Evolutionary conservation across 306 rosid species (phyloP).

Genomic region (Corylus avellana): DNA sequence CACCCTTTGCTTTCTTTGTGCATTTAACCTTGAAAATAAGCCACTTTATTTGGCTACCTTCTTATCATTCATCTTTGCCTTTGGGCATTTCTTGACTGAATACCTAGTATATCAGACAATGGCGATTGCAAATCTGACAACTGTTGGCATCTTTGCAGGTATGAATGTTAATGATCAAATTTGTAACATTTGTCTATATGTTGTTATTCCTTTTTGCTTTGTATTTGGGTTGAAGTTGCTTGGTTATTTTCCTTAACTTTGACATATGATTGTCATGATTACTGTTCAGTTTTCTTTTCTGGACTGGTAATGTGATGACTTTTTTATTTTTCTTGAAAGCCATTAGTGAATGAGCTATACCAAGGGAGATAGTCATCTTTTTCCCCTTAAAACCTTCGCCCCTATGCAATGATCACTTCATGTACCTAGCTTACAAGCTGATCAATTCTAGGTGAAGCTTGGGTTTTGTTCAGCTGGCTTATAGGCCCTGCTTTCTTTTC

Average conservation of each 20-base stretch:
- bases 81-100: conserved; percentile 91
- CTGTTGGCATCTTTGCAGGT: conserved; percentile 92
- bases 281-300: not conserved
- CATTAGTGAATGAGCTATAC: not conserved
- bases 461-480: not conserved
- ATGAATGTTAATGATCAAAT: conserved; percentile 23
- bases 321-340: not conserved
- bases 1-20: conserved; percentile 91
- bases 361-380: not conserved
- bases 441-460: not conserved
- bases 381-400: not conserved
- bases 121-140: conserved; percentile 68
- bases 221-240: conserved; percentile 1
- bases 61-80: conserved; percentile 80
- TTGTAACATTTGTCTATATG: conserved; percentile 16
- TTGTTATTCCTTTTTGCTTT: conserved; percentile 8
- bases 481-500: not conserved
- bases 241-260: not conserved
- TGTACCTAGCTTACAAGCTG: not conserved
- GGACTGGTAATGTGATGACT: not conserved
- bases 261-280: not conserved
- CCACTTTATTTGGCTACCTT: conserved; percentile 83
- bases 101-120: conserved; percentile 74
- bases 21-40: conserved; percentile 88
- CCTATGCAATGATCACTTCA: not conserved